Evolutionary conservation across 164 flowering plant species (phyloP).

Genomic region (Macadamia integrifolia): DNA sequence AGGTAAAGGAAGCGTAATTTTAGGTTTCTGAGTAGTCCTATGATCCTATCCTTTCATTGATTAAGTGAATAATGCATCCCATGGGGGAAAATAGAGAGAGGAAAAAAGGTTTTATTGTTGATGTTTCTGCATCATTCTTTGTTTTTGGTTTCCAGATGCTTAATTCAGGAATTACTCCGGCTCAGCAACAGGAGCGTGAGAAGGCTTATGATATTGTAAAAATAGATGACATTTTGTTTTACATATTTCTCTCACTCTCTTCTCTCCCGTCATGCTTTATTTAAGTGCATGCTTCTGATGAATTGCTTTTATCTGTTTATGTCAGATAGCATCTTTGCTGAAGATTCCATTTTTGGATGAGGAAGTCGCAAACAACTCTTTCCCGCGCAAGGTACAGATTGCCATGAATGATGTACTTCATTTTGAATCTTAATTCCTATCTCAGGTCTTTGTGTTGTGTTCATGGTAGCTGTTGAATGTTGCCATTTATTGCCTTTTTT

Average conservation of each 20-base stretch:
- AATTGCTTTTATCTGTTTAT: conserved; percentile 2
- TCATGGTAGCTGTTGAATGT: too few relatives aligned
- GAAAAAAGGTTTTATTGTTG: not conserved
- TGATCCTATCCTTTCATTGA: too few relatives aligned
- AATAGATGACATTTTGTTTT: not conserved
- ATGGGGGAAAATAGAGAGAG: not conserved
- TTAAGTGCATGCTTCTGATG: conserved; percentile 17
- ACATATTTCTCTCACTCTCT: too few relatives aligned
- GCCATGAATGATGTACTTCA: not conserved
- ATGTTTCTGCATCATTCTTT: conserved; percentile 6
- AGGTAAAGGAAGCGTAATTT: conserved; percentile 34
- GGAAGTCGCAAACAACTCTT: conserved; percentile 58
- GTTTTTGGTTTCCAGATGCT: conserved; percentile 45
- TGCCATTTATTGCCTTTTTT: too few relatives aligned
- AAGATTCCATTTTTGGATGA: conserved; percentile 89
- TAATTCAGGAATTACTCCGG: conserved; percentile 72
- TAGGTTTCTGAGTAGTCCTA: not conserved
- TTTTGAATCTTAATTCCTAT: not conserved
- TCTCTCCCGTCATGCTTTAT: too few relatives aligned
- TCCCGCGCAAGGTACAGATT: conserved; percentile 61
- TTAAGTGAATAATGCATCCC: not conserved
- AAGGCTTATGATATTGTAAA: conserved; percentile 76
- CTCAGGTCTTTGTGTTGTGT: too few relatives aligned
- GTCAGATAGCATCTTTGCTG: conserved; percentile 81
- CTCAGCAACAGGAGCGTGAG: conserved; percentile 84